Conservation (phyloP, 345 rosid species). For the Aegle marmelos region DNA sequence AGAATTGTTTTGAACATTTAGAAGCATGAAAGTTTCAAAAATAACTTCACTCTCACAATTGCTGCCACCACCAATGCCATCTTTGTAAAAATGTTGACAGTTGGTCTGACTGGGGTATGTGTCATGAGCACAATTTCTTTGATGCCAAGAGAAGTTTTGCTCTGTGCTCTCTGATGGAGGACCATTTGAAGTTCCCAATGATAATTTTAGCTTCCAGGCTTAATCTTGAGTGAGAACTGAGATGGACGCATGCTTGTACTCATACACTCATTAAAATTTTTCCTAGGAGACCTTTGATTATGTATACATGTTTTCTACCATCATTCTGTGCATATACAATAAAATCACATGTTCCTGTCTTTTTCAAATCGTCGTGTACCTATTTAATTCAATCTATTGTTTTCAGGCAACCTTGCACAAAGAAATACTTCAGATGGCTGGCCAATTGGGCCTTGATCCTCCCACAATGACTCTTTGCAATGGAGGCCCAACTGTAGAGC, state of each 20-base stretch:
- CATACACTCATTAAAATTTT: background rate
- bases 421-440: slow-evolving; percentile 88
- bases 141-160: background rate
- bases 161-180: background rate
- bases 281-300: background rate
- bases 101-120: background rate
- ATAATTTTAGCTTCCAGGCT: background rate
- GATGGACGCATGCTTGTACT: background rate
- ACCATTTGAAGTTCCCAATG: background rate
- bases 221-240: background rate
- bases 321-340: background rate
- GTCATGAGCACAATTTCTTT: background rate
- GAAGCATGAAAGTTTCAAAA: background rate
- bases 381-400: background rate
- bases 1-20: background rate
- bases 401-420: slow-evolving; percentile 87
- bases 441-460: slow-evolving; percentile 94
- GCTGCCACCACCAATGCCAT: background rate
- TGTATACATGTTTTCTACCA: background rate
- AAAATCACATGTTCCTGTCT: background rate
- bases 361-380: background rate
- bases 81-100: background rate
- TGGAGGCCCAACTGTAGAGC: slow-evolving; percentile 66
- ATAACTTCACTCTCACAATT: background rate
- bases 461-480: slow-evolving; percentile 67